Percentiles rank a stretch among this genome's conserved stretches.
Evolutionary conservation across 1,284 basidiomycete species (phyloP).

Genomic region (Cutaneotrichosporon daszewskae): DNA sequence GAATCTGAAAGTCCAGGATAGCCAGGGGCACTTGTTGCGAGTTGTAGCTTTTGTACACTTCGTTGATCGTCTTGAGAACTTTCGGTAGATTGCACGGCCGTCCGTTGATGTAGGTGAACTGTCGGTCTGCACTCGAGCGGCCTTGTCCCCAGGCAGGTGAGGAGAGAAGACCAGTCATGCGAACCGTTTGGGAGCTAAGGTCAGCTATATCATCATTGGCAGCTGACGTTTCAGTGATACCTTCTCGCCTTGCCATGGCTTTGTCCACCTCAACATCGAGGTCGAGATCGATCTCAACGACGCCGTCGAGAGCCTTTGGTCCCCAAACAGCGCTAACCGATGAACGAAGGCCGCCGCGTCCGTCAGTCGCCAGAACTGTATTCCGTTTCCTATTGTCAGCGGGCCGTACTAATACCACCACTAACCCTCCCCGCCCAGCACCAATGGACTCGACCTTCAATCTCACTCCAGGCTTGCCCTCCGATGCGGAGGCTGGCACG

Average conservation of each 20-base stretch:
- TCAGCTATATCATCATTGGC: not conserved
- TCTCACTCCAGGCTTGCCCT: conserved; percentile 54
- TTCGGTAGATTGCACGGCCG: conserved; percentile 76
- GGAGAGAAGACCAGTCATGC: conserved; percentile 40
- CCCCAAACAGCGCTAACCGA: conserved; percentile 81
- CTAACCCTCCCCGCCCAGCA: conserved; percentile 57
- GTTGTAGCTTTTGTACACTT: conserved; percentile 81
- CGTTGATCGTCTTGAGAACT: conserved; percentile 82
- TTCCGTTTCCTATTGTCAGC: conserved; percentile 57
- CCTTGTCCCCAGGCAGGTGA: conserved; percentile 53
- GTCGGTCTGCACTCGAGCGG: conserved; percentile 71
- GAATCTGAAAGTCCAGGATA: conserved; percentile 74
- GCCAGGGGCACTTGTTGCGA: conserved; percentile 73
- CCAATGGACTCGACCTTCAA: conserved; percentile 60
- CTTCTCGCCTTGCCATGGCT: conserved; percentile 46
- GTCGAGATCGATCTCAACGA: conserved; percentile 66
- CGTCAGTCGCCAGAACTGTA: conserved; percentile 68
- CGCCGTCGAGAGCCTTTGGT: conserved; percentile 65
- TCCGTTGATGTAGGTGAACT: conserved; percentile 92
- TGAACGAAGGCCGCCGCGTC: conserved; percentile 56
- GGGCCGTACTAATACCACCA: not conserved
- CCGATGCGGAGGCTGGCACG: conserved; percentile 56
- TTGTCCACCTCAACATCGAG: conserved; percentile 65
- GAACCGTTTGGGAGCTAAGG: conserved; percentile 30
- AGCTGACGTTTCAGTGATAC: conserved; percentile 28